Evolutionary conservation across 345 rosid genomes (phyloP), one percentile per base, ranked within the genome.

Genomic region (Clarkia xantiana): DNA sequence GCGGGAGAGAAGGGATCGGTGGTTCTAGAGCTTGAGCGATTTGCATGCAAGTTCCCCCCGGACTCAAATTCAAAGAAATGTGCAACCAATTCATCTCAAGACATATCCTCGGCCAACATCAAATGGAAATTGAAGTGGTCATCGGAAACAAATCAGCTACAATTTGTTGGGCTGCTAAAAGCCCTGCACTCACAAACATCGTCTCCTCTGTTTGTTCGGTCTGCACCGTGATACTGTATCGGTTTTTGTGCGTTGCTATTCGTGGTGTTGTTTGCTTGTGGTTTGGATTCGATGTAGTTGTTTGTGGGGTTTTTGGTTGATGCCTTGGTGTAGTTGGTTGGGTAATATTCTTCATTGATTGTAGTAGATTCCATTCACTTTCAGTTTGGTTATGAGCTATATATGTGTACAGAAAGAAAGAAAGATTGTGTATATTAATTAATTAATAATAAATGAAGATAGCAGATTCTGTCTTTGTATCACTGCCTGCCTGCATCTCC

Each of bases 111-210:
- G 22, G 51, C 67, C 48, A 45, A 47, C 62, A 48, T 56, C 49
- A 73, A 51, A 25, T 81, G 97, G 93, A 86, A 76, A 65, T 62
- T 86, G 44, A 81, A 73, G 67, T 76, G 91, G 78, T 75, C 58
- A 60, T 81, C 84, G 1, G 65, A 63, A 44, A 72, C 65, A 9
- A 62, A 76, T 60, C 59, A 75, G 36, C 56, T 52, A 46, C 81
- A 82, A 55, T 80, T 90, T 50, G 84, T 73, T 64, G 68, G 79
- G 42, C 58, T 86, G 55, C 40, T 90, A 62, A 82, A 76, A 68
- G 94, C 86, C 59, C 76, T 82, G 60, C 91, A 79, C 56, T 62
- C 75, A 4, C 75, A 63, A 61, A 62, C 59, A 13, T 48, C 56
- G 6, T 52, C 65, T 17, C 84, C 91, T 13, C 56, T 85, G 70